Conservation (phyloP, 1,284 basidiomycete species). For the Heterobasidion parviporum region DNA sequence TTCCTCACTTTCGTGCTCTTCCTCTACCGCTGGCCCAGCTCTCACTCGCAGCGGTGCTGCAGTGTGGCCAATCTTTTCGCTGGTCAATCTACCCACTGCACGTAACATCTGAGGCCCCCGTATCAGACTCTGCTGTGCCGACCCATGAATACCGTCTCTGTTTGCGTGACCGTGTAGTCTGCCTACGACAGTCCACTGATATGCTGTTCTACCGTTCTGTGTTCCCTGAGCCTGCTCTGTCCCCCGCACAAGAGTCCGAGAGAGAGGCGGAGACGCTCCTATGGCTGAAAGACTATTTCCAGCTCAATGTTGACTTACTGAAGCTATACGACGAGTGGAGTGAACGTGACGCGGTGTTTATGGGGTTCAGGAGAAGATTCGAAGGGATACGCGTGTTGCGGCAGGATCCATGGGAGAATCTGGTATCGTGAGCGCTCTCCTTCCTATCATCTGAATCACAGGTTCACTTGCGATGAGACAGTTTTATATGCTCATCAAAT, state of each 20-base stretch:
- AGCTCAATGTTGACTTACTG: conserved; percentile 72
- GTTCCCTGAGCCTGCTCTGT: conserved; percentile 37
- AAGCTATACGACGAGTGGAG: conserved; percentile 78
- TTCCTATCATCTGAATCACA: conserved; percentile 1
- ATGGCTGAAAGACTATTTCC: conserved; percentile 89
- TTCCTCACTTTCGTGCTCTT: conserved; percentile 43
- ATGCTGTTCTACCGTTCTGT: conserved; percentile 66
- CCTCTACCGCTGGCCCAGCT: conserved; percentile 57
- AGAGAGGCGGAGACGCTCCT: conserved; percentile 54
- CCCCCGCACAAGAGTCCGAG: conserved; percentile 24
- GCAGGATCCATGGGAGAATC: conserved; percentile 95
- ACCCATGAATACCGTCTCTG: conserved; percentile 67
- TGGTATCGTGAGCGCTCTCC: conserved; percentile 67
- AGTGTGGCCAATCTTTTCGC: conserved; percentile 77
- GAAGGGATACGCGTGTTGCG: conserved; percentile 70
- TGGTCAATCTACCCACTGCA: conserved; percentile 52
- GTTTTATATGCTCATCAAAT: conserved; percentile 97
- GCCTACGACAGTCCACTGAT: conserved; percentile 67
- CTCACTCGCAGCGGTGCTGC: conserved; percentile 63
- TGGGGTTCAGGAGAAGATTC: conserved; percentile 52
- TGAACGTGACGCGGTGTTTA: conserved; percentile 69
- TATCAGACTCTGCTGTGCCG: conserved; percentile 12
- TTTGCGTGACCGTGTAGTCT: conserved; percentile 73
- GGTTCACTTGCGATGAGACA: conserved; percentile 21
- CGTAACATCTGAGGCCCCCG: conserved; percentile 3